These are phyloP conservation scores for Penicillium sp. DNA, from an alignment of 2,329 filamentous ascomycete genomes.

Conservation along the genomic window DNA sequence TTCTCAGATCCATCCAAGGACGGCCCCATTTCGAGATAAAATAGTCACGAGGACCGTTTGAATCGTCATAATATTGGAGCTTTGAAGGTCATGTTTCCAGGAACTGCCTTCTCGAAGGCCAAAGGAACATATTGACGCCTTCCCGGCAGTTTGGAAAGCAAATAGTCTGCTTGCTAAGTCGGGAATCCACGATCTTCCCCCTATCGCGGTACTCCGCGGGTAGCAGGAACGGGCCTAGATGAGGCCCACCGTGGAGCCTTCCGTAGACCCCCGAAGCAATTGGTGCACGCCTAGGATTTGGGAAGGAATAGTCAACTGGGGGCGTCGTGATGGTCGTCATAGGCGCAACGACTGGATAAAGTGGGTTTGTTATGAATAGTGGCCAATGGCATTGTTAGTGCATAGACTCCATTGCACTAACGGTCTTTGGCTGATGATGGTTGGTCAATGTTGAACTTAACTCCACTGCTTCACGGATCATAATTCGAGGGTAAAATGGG, in stretches of 20 bases:
- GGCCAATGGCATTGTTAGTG: constrained; percentile 19
- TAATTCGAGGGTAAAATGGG: background rate
- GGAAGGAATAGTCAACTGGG: background rate
- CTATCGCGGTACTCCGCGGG: constrained; percentile 12
- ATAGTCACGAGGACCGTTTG: constrained; percentile 1
- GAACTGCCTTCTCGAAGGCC: constrained; percentile 23
- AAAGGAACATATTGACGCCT: constrained; percentile 16
- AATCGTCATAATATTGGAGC: background rate
- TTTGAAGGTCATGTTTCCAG: constrained; percentile 1
- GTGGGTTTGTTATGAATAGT: background rate
- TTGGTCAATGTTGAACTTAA: constrained; percentile 4
- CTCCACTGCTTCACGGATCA: constrained; percentile 3
- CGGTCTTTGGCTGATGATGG: constrained; percentile 3
- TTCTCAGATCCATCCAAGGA: background rate
- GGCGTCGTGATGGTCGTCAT: background rate
- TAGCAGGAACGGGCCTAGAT: constrained; percentile 22
- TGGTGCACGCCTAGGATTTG: constrained; percentile 9
- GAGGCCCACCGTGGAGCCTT: constrained; percentile 24
- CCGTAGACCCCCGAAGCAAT: constrained; percentile 24
- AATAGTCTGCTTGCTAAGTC: constrained; percentile 18
- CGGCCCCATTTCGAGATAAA: background rate
- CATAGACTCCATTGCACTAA: constrained; percentile 19
- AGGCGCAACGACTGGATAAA: background rate
- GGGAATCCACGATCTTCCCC: constrained; percentile 13
- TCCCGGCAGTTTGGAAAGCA: constrained; percentile 20